Evolutionary conservation across 2,329 filamentous ascomycete species (phyloP).

Genomic region (Trichoderma polysporum): DNA sequence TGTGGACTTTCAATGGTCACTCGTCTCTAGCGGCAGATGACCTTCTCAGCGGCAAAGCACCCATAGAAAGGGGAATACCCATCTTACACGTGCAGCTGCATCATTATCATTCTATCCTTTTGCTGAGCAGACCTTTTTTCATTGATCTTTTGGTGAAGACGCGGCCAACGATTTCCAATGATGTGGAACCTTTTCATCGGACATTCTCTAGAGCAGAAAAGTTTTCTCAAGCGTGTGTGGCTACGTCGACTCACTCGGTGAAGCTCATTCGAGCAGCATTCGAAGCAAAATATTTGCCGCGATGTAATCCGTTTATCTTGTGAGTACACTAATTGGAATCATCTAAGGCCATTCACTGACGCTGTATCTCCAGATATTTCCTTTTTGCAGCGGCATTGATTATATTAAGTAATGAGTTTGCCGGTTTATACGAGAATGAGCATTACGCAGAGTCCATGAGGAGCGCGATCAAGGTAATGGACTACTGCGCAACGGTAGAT

Average conservation of each 20-base stretch:
- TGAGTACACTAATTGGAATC: slow-evolving; percentile 36
- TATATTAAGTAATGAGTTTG: slow-evolving; percentile 58
- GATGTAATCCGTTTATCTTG: slow-evolving; percentile 57
- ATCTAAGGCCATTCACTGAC: neutral
- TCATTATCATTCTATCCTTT: slow-evolving; percentile 61
- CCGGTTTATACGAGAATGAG: slow-evolving; percentile 46
- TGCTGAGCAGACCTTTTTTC: slow-evolving; percentile 65
- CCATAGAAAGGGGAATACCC: slow-evolving; percentile 50
- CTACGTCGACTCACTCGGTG: slow-evolving; percentile 51
- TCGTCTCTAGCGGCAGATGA: slow-evolving; percentile 47
- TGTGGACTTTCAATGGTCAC: slow-evolving; percentile 37
- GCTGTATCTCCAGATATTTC: slow-evolving; percentile 44
- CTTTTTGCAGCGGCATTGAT: slow-evolving; percentile 56
- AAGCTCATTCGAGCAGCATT: slow-evolving; percentile 46
- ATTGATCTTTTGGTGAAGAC: slow-evolving; percentile 53
- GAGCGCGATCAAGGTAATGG: slow-evolving; percentile 49
- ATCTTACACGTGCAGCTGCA: slow-evolving; percentile 63
- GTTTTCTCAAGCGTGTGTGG: slow-evolving; percentile 52
- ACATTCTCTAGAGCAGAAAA: slow-evolving; percentile 39
- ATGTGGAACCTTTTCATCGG: neutral
- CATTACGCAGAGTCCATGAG: slow-evolving; percentile 41
- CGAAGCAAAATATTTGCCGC: slow-evolving; percentile 46
- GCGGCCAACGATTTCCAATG: slow-evolving; percentile 22
- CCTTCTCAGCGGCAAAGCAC: slow-evolving; percentile 10
- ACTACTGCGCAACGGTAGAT: slow-evolving; percentile 49